Conservation (phyloP, 768 basidiomycete genomes). For the Rhodotorula toruloides region DNA sequence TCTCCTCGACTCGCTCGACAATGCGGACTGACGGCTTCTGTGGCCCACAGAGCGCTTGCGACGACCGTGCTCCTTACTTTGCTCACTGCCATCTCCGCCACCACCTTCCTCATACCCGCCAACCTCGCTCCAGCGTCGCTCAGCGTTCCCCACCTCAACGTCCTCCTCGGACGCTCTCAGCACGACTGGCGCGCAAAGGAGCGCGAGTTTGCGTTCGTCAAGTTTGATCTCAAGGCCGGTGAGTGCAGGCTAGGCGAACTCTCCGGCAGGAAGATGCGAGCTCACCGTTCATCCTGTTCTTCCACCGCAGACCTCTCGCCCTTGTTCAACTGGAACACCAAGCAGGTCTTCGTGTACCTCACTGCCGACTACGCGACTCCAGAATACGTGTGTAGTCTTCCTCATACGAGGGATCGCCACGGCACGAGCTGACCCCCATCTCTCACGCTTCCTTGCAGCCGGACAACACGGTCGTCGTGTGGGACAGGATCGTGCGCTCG, state of each 20-base stretch:
- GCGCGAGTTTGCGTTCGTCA: conserved; percentile 71
- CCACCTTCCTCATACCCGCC: conserved; percentile 37
- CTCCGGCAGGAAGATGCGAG: not conserved
- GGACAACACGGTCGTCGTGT: conserved; percentile 71
- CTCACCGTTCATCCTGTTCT: conserved; percentile 5
- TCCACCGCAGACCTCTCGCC: conserved; percentile 63
- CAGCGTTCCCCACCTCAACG: conserved; percentile 63
- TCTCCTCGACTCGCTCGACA: conserved; percentile 40
- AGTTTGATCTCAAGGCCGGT: conserved; percentile 79
- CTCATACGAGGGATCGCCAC: not conserved
- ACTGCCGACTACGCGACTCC: conserved; percentile 73
- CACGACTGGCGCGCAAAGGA: conserved; percentile 47
- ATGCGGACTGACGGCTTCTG: no score
- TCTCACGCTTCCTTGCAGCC: conserved; percentile 24
- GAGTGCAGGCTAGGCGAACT: not conserved
- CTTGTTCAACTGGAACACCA: conserved; percentile 94
- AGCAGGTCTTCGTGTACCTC: conserved; percentile 82
- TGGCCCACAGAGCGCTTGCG: conserved; percentile 67
- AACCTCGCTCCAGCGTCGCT: conserved; percentile 56
- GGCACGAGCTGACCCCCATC: not conserved
- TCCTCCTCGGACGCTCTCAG: conserved; percentile 45
- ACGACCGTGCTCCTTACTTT: conserved; percentile 57
- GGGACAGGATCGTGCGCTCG: conserved; percentile 84
- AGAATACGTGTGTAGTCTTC: conserved; percentile 58
- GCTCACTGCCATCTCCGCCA: conserved; percentile 32